Conservation (phyloP, 768 basidiomycete genomes). For the Leccinellum luteum region DNA sequence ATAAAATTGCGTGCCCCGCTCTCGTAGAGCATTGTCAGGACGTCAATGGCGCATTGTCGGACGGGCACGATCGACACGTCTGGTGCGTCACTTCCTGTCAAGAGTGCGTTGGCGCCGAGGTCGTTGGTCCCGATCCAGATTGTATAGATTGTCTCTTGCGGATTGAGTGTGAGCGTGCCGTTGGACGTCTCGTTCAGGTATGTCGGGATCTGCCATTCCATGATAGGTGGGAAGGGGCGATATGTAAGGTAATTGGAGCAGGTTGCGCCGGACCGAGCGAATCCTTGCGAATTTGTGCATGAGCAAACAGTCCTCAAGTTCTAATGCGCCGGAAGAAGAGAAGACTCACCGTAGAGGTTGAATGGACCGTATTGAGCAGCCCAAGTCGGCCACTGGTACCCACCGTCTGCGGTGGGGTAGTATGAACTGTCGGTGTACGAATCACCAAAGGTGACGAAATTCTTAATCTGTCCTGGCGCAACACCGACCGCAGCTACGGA, state of each 20-base stretch:
- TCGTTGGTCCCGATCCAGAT: conserved; percentile 73
- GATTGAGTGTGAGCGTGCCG: conserved; percentile 34
- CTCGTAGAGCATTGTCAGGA: conserved; percentile 54
- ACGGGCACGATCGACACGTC: conserved; percentile 58
- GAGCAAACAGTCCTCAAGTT: background rate
- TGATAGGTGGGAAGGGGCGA: conserved; percentile 55
- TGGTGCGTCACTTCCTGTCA: conserved; percentile 46
- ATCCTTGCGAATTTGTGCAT: conserved; percentile 19
- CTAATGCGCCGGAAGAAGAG: too few relatives aligned
- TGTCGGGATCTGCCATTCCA: conserved; percentile 45
- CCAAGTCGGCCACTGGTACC: conserved; percentile 60
- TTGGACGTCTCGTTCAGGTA: conserved; percentile 47
- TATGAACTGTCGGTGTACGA: conserved; percentile 56
- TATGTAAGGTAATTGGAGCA: conserved; percentile 63
- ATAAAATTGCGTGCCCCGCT: conserved; percentile 65
- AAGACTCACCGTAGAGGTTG: conserved; percentile 41
- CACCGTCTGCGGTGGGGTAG: conserved; percentile 35
- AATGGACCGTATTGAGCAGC: conserved; percentile 55
- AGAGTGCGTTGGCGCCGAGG: conserved; percentile 50
- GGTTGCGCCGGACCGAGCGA: conserved; percentile 60
- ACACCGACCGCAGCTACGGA: conserved; percentile 22
- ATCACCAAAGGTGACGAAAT: conserved; percentile 68
- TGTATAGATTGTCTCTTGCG: conserved; percentile 55
- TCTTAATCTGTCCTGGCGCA: conserved; percentile 49
- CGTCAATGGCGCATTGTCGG: conserved; percentile 55